Base-by-base conservation (phyloP, 78 protist genomes). In the Fonticula alba region DNA sequence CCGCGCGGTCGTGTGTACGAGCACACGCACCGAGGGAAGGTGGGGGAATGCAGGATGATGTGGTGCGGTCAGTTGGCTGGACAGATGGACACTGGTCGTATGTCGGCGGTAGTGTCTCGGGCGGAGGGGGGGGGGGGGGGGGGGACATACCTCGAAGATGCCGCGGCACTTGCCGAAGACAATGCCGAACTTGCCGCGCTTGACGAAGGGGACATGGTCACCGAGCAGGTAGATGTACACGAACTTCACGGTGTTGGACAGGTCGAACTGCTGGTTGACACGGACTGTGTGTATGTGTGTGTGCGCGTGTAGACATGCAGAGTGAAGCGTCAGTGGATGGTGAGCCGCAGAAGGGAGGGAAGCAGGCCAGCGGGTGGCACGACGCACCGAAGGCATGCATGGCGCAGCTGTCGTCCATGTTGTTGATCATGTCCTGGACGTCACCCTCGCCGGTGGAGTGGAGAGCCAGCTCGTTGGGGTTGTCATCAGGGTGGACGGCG, bases 201-300 rank as follows among this genome's bases (percentile, higher is more conserved):
- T 69, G 3, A 69, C 73, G 32, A 69, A 61, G 22, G 64, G 37
- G 13, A 69, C 49, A 41, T 35, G 31, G 13, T 15, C 57, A 2
- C 73, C 73, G 26, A 36, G 55, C 15, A 54, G 58, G 35, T 69
- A 58, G 1, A 69, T 26, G 57, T 41, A 69, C 29, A 69, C 66
- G 37, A 69, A 69, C 43, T 69, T 69, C 26, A 56, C 64, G 11
- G 73, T 69, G 13, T 32, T 17, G 32, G 26, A 27, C 32, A 69
- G 7, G n/a, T 69, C 73, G n/a, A 69, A 57, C 36, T 4, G 56
- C 56, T 69, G 64, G 24, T 9, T 58, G 24, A 69, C 17, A 7
- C 73, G 66, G 5, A 56, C 73, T 67, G 41, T 9, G 40, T 3
- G 9, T 9, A 15, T 3, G 43, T 58, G 62, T 38, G 43, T 56